Evolutionary conservation across 2,329 filamentous ascomycete species (phyloP).

Genomic region (Colletotrichum echinochloae): DNA sequence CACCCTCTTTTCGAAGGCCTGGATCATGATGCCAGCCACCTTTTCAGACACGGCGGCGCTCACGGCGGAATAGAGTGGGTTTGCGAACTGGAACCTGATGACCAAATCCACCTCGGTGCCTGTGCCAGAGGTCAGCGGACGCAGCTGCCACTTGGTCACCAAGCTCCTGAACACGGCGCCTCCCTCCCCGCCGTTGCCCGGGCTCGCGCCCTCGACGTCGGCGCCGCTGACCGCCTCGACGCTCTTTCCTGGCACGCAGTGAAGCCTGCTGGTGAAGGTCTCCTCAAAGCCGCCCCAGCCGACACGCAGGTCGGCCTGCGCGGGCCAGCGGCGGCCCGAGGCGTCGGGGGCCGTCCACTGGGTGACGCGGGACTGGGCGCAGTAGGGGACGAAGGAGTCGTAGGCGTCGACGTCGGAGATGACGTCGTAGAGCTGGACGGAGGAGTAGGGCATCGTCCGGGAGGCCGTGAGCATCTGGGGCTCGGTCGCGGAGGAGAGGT

Average conservation of each 20-base stretch:
- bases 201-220: slow-evolving; percentile 53
- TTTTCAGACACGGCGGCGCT: slow-evolving; percentile 86
- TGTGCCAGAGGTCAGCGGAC: slow-evolving; percentile 53
- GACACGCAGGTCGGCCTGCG: slow-evolving; percentile 81
- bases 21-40: slow-evolving; percentile 89
- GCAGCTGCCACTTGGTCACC: slow-evolving; percentile 76
- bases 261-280: slow-evolving; percentile 82
- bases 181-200: slow-evolving; percentile 28
- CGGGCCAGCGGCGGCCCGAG: slow-evolving; percentile 70
- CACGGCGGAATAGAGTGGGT: slow-evolving; percentile 86
- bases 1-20: slow-evolving; percentile 90
- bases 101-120: slow-evolving; percentile 79
- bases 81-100: slow-evolving; percentile 87
- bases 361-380: slow-evolving; percentile 81
- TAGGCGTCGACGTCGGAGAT: slow-evolving; percentile 93
- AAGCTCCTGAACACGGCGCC: slow-evolving; percentile 74
- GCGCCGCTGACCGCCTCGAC: slow-evolving; percentile 84
- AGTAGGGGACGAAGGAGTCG: slow-evolving; percentile 91
- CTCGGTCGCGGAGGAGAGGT: slow-evolving; percentile 46
- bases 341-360: slow-evolving; percentile 71
- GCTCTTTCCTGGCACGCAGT: slow-evolving; percentile 77
- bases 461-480: slow-evolving; percentile 77
- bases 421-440: slow-evolving; percentile 79
- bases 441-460: slow-evolving; percentile 81
- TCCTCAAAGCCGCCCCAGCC: slow-evolving; percentile 89